Evolutionary conservation across 2,329 filamentous ascomycete species (phyloP).

Genomic region (Exophiala sideris): DNA sequence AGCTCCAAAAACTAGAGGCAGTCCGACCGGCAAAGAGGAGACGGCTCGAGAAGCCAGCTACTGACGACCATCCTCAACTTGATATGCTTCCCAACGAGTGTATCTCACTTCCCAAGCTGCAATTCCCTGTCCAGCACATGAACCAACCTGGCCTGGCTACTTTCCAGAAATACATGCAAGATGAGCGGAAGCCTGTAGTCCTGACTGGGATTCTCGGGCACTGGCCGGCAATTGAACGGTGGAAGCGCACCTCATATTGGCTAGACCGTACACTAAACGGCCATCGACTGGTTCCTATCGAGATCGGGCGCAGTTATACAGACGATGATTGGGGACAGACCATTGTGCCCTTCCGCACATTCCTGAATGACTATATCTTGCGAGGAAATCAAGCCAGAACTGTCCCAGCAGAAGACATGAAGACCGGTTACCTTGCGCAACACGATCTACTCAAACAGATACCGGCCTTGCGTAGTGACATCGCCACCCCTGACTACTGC

Average conservation of each 20-base stretch:
- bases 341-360: constrained; percentile 70
- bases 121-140: constrained; percentile 39
- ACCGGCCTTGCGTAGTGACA: constrained; percentile 70
- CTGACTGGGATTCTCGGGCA: constrained; percentile 62
- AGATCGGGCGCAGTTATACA: constrained; percentile 36
- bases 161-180: constrained; percentile 61
- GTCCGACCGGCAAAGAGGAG: constrained; percentile 9
- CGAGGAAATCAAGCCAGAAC: constrained; percentile 11
- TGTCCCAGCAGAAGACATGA: constrained; percentile 21
- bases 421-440: constrained; percentile 81
- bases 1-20: neutral
- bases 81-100: constrained; percentile 7
- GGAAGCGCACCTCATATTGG: constrained; percentile 56
- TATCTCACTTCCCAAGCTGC: constrained; percentile 33
- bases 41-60: neutral
- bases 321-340: constrained; percentile 50
- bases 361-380: constrained; percentile 63
- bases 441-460: constrained; percentile 85
- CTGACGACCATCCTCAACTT: neutral
- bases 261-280: constrained; percentile 67
- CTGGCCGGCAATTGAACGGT: constrained; percentile 79
- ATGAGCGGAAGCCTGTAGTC: constrained; percentile 58
- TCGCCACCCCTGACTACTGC: constrained; percentile 79
- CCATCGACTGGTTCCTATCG: constrained; percentile 76
- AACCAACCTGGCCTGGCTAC: constrained; percentile 52